These are phyloP conservation scores for Paecilomyces fulvus DNA, from an alignment of 2,329 filamentous ascomycete genomes.

Conservation along the genomic window DNA sequence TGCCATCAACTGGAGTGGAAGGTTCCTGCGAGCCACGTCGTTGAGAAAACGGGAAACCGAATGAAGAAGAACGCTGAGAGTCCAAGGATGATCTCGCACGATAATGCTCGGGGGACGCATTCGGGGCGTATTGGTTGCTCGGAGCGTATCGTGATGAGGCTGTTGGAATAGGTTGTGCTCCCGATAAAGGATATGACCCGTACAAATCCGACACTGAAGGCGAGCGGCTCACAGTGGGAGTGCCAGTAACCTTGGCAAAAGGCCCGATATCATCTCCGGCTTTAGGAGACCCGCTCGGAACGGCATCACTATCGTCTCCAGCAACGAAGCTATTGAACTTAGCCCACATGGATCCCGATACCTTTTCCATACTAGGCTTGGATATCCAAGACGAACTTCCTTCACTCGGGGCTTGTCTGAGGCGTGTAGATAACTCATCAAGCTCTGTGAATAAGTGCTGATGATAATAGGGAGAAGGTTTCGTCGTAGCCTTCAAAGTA, in stretches of 20 bases:
- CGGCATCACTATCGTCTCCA: constrained; percentile 71
- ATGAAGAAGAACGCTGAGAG: constrained; percentile 35
- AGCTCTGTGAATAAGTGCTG: constrained; percentile 62
- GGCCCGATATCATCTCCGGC: constrained; percentile 59
- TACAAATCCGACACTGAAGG: constrained; percentile 72
- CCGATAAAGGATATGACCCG: constrained; percentile 44
- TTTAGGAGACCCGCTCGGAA: constrained; percentile 48
- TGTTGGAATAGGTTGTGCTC: constrained; percentile 23
- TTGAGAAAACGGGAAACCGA: constrained; percentile 23
- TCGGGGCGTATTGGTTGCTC: constrained; percentile 37
- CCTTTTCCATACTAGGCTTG: constrained; percentile 91
- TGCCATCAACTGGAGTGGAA: constrained; percentile 23
- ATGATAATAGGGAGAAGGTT: constrained; percentile 81
- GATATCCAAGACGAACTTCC: constrained; percentile 81
- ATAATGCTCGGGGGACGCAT: constrained; percentile 44
- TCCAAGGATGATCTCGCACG: constrained; percentile 43
- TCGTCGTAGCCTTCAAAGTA: constrained; percentile 71
- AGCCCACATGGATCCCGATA: constrained; percentile 81
- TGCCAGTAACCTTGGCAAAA: constrained; percentile 71
- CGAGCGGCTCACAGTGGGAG: constrained; percentile 64
- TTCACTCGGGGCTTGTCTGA: constrained; percentile 80
- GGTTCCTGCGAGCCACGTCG: constrained; percentile 31
- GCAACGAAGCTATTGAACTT: constrained; percentile 95
- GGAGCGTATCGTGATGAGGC: constrained; percentile 35
- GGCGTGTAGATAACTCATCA: constrained; percentile 72